phyloP scores from a whole-genome alignment of 2,329 filamentous ascomycete genomes.

The Fusarium pininemorale region DNA sequence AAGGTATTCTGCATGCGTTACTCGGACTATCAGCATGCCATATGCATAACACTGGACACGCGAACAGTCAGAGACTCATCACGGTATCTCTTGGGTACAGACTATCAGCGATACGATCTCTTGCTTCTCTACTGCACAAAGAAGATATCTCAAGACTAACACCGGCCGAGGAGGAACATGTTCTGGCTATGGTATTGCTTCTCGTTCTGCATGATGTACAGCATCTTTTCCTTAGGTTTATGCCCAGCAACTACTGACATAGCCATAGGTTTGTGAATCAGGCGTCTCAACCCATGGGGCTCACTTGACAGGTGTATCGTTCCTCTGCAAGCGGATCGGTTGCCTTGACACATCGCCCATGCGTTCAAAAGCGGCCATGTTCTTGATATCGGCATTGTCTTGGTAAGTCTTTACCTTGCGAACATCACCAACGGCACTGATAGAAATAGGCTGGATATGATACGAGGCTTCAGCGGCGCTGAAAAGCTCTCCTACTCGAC shows the following conservation, averaged over 20 bases:
- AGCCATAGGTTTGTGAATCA: constrained; percentile 38
- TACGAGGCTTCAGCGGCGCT: constrained; percentile 44
- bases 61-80: constrained; percentile 6
- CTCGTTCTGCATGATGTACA: constrained; percentile 42
- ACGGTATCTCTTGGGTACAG: constrained; percentile 35
- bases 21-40: constrained; percentile 42
- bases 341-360: constrained; percentile 1
- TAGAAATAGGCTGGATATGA: constrained; percentile 39
- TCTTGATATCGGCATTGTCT: constrained; percentile 37
- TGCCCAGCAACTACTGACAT: background rate
- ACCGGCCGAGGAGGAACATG: constrained; percentile 32
- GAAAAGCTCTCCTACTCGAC: constrained; percentile 43
- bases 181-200: constrained; percentile 39
- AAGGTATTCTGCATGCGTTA: constrained; percentile 41
- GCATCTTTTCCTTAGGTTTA: rapidly evolving
- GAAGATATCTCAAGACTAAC: constrained; percentile 24
- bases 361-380: constrained; percentile 33
- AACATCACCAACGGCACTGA: background rate
- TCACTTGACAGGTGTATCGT: constrained; percentile 42
- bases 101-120: constrained; percentile 33
- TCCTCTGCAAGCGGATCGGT: constrained; percentile 40
- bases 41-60: constrained; percentile 26
- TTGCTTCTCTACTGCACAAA: constrained; percentile 29
- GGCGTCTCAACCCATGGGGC: constrained; percentile 41
- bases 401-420: constrained; percentile 21